Evolutionary conservation across 306 rosid species (phyloP).

Genomic region (Lathyrus sativus): DNA sequence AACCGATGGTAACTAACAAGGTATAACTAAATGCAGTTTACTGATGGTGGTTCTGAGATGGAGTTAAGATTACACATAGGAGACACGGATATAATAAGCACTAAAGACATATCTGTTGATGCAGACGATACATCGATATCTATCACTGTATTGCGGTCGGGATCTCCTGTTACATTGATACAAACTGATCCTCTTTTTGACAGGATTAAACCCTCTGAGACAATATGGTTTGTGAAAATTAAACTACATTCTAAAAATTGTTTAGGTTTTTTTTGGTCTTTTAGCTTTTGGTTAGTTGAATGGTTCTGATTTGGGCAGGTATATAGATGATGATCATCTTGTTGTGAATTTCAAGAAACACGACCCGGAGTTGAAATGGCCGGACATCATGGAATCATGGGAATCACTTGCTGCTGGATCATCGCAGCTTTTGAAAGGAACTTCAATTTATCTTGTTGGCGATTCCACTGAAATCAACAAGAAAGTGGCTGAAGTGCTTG

Average conservation of each 20-base stretch:
- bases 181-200: conserved; percentile 74
- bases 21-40: conserved; percentile 63
- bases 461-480: conserved; percentile 81
- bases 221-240: conserved; percentile 74
- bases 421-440: conserved; percentile 73
- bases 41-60: conserved; percentile 78
- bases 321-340: conserved; percentile 81
- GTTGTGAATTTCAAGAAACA: conserved; percentile 88
- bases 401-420: conserved; percentile 80
- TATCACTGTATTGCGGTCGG: conserved; percentile 57
- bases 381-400: conserved; percentile 85
- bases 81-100: conserved; percentile 46
- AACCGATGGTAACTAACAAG: conserved; percentile 25
- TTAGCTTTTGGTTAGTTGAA: conserved; percentile 33
- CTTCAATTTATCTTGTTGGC: conserved; percentile 84
- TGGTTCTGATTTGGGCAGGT: conserved; percentile 57
- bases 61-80: conserved; percentile 68
- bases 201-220: conserved; percentile 81
- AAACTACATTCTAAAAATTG: neutral
- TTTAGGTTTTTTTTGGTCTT: conserved; percentile 4
- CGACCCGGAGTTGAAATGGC: conserved; percentile 90
- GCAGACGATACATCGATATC: conserved; percentile 60
- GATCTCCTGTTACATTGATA: conserved; percentile 64
- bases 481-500: conserved; percentile 84
- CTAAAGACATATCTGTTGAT: conserved; percentile 67